phyloP scores from a whole-genome alignment of 2,329 filamentous ascomycete species.

The Penicillium hesseltinei region DNA sequence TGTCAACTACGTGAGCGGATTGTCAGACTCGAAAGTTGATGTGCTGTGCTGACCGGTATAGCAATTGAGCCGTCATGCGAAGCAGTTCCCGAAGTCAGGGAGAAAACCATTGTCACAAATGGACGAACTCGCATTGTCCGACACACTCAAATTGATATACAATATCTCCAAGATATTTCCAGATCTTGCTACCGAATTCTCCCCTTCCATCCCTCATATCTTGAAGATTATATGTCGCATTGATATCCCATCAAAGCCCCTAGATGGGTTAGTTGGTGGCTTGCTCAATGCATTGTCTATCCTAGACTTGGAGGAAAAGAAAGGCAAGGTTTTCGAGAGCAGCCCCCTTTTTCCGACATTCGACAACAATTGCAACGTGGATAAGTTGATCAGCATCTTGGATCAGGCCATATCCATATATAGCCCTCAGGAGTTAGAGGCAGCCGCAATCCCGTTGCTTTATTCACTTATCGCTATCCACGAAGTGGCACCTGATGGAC shows the following conservation, averaged over 20 bases:
- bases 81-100: conserved; percentile 48
- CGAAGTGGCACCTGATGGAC: conserved; percentile 62
- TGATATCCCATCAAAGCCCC: conserved; percentile 60
- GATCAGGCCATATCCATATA: conserved; percentile 64
- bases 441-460: conserved; percentile 68
- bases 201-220: conserved; percentile 66
- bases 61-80: conserved; percentile 70
- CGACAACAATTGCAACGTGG: conserved; percentile 59
- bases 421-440: conserved; percentile 68
- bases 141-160: conserved; percentile 85
- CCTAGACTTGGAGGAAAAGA: conserved; percentile 63
- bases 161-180: conserved; percentile 78
- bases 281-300: conserved; percentile 81
- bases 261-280: conserved; percentile 69
- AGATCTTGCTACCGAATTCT: conserved; percentile 61
- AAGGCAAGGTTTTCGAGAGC: conserved; percentile 44
- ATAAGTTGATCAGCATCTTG: conserved; percentile 68
- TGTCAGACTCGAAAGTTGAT: background rate
- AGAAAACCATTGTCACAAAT: conserved; percentile 44
- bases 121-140: conserved; percentile 75
- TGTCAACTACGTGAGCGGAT: conserved; percentile 54
- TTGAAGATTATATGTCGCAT: conserved; percentile 66
- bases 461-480: conserved; percentile 71
- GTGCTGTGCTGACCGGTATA: conserved; percentile 28
- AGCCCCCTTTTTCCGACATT: conserved; percentile 65